Percentiles rank a stretch among this genome's conserved stretches.
phyloP scores from a whole-genome alignment of 2,329 filamentous ascomycete species.

The Aspergillus pseudonomiae region DNA sequence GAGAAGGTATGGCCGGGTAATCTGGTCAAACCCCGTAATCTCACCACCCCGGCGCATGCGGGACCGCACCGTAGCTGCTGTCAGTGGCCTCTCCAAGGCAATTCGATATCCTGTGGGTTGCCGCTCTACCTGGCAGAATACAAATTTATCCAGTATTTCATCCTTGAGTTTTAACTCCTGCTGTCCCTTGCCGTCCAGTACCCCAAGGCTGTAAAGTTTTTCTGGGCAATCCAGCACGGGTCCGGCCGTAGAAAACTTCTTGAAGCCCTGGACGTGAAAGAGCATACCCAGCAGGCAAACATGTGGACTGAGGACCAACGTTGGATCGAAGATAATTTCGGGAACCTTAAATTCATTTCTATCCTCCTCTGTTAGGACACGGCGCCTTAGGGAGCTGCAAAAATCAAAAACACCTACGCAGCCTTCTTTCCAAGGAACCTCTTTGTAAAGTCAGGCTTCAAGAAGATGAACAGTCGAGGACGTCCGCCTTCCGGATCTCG shows the following conservation, averaged over 20 bases:
- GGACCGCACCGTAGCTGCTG: not conserved
- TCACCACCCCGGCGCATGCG: constrained; percentile 5
- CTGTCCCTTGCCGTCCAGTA: not conserved
- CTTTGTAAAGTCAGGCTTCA: constrained; percentile 18
- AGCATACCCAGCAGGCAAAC: constrained; percentile 22
- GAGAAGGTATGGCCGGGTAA: constrained; percentile 38
- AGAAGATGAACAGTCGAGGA: constrained; percentile 18
- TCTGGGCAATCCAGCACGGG: not conserved
- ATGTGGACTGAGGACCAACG: constrained; percentile 40
- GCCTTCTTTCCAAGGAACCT: constrained; percentile 17
- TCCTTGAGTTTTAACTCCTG: constrained; percentile 4
- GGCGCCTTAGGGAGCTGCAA: not conserved
- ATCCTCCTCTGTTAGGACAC: not conserved
- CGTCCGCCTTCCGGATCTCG: constrained; percentile 26
- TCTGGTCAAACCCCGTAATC: constrained; percentile 37
- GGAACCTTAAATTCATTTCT: constrained; percentile 31
- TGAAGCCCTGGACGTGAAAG: not conserved
- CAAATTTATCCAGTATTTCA: constrained; percentile 1
- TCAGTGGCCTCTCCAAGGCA: not conserved
- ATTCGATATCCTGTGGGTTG: not conserved
- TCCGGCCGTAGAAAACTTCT: not conserved
- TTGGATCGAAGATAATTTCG: constrained; percentile 41
- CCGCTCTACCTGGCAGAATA: constrained; percentile 1
- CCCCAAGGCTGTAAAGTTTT: constrained; percentile 1
- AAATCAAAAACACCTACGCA: not conserved